Evolutionary conservation across 345 rosid genomes (phyloP), one percentile per base, ranked within the genome.

Genomic region (Anacardium occidentale): DNA sequence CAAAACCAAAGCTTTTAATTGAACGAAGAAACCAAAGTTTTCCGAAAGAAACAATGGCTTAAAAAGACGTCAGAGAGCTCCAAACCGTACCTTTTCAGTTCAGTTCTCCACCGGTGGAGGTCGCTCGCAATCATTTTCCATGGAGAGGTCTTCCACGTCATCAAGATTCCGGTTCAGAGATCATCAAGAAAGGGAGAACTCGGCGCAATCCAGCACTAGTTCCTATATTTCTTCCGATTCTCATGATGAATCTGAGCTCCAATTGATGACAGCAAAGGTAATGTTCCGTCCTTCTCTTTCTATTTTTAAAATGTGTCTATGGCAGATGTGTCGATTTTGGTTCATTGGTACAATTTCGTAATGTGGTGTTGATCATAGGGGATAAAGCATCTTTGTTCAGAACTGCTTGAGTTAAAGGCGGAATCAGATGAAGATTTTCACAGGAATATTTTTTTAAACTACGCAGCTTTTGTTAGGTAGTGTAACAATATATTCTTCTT

Each of bases 181-280:
- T 70, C 88, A 83, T 71, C 81, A 14, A 29, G 64, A 78, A 11
- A 53, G 73, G 64, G 87, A 79, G 68, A 54, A 70, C 6, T 62
- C 79, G 18, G 15, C 57, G 20, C 73, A 69, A 32, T 78, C 87
- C 24, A 73, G 75, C 54, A 12, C 74, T 70, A 77, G 79, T 77
- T 81, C 87, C 69, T 70, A 56, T 26, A 32, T 74, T 11, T 77
- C 85, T 11, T 80, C 88, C 29, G 74, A 69, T 9, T 76, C 83
- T 37, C 77, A 77, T 45, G 77, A 70, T 34, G 86, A 79, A 53
- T 42, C 77, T 10, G 84, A 86, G 68, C 73, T 88, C 42, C 81
- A 75, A 56, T 89, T 88, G 70, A 83, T 86, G 93, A 77, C 90
- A 0, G 88, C 82, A 55, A 83, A 78, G 89, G 90, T 83, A 74